Evolutionary conservation across 768 basidiomycete species (phyloP).

Genomic region (Xerocomus brunneocitrinus): DNA sequence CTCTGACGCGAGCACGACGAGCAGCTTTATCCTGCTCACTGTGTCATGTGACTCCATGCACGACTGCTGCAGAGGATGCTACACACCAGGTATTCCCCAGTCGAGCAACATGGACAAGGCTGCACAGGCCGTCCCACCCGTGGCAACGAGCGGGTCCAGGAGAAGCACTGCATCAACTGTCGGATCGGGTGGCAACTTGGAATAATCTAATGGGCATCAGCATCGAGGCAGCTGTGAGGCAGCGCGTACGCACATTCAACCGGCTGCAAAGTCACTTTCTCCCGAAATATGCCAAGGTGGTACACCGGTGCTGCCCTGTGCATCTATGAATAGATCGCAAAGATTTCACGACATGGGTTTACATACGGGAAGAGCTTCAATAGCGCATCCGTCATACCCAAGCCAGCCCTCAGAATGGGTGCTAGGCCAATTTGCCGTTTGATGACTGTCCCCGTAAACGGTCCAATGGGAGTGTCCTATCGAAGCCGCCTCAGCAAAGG

Average conservation of each 20-base stretch:
- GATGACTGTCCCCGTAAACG: slow-evolving; percentile 73
- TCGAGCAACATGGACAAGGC: slow-evolving; percentile 82
- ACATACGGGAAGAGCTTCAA: slow-evolving; percentile 81
- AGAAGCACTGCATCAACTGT: slow-evolving; percentile 83
- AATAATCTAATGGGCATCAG: slow-evolving; percentile 59
- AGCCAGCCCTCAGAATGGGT: slow-evolving; percentile 88
- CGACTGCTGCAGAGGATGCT: not conserved
- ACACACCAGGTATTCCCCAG: slow-evolving; percentile 72
- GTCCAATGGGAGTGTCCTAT: slow-evolving; percentile 73
- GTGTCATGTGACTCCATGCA: slow-evolving; percentile 1
- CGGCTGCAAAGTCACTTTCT: slow-evolving; percentile 82
- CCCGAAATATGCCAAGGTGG: slow-evolving; percentile 86
- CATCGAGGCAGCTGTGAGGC: not conserved
- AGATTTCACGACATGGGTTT: not conserved
- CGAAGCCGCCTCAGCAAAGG: not conserved
- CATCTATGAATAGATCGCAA: not conserved
- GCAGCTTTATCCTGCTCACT: slow-evolving; percentile 74
- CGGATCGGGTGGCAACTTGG: slow-evolving; percentile 74
- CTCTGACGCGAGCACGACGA: slow-evolving; percentile 76
- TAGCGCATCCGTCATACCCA: slow-evolving; percentile 90
- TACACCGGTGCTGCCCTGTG: slow-evolving; percentile 75
- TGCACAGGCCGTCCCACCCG: slow-evolving; percentile 87
- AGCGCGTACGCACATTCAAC: slow-evolving; percentile 68
- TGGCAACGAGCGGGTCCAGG: slow-evolving; percentile 90
- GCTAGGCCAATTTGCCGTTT: slow-evolving; percentile 79